phyloP scores from a whole-genome alignment of 2,329 filamentous ascomycete genomes.

The Colletotrichum sp. region DNA sequence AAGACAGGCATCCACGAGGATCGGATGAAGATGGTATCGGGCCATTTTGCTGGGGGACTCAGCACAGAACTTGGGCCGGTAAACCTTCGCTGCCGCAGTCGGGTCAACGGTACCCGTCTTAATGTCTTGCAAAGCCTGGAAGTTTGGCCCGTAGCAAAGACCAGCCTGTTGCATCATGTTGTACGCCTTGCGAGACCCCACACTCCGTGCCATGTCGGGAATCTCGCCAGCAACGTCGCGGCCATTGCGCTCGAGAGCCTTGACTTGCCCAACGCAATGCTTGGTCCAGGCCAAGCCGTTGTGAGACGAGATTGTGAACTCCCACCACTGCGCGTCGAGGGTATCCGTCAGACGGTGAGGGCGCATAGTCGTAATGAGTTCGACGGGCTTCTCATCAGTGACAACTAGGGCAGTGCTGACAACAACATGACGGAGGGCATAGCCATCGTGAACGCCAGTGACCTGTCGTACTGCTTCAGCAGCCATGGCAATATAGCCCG shows the following conservation, averaged over 20 bases:
- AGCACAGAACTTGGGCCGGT: neutral
- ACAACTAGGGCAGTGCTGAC: conserved; percentile 35
- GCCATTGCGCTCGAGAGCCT: neutral
- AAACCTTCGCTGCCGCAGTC: conserved; percentile 21
- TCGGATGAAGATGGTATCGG: conserved; percentile 40
- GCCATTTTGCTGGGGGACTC: neutral
- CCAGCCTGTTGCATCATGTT: conserved; percentile 28
- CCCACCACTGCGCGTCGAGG: conserved; percentile 32
- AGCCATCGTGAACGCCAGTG: conserved; percentile 18
- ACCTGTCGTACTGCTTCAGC: conserved; percentile 27
- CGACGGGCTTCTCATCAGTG: conserved; percentile 27
- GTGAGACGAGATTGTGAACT: conserved; percentile 33
- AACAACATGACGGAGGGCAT: conserved; percentile 31
- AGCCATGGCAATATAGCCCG: conserved; percentile 38
- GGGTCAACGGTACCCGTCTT: conserved; percentile 18
- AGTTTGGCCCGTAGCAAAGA: conserved; percentile 33
- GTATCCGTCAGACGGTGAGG: conserved; percentile 30
- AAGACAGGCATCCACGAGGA: conserved; percentile 38
- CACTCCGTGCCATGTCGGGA: conserved; percentile 17
- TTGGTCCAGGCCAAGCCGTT: conserved; percentile 29
- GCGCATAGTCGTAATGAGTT: conserved; percentile 35
- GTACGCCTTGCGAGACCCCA: conserved; percentile 27
- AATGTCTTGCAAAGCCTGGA: conserved; percentile 30
- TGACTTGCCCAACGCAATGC: conserved; percentile 31
- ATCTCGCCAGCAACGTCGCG: neutral